phyloP scores from a whole-genome alignment of 805 yeast genomes.

The Kodamaea leandrae region DNA sequence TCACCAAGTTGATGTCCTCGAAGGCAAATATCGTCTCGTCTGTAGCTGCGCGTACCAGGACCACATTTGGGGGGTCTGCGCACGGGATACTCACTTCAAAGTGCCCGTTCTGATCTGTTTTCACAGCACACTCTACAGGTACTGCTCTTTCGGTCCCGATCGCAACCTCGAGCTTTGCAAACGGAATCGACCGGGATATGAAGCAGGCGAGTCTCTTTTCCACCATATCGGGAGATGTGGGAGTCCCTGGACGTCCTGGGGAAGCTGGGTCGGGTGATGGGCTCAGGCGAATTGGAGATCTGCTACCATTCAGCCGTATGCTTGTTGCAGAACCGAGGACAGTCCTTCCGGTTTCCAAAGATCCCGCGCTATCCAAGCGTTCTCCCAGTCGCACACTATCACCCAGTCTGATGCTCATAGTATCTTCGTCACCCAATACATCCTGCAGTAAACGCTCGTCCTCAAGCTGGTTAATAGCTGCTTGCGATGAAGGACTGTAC shows the following conservation, averaged over 20 bases:
- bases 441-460: conserved; percentile 28
- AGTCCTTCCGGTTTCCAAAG: too few species aligned
- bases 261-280: not conserved
- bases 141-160: conserved; percentile 49
- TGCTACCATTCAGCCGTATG: not conserved
- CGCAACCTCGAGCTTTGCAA: conserved; percentile 51
- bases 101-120: conserved; percentile 67
- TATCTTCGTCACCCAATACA: conserved; percentile 10
- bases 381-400: not conserved
- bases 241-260: conserved; percentile 3
- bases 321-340: not conserved
- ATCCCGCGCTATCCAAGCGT: not conserved
- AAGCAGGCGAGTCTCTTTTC: conserved; percentile 68
- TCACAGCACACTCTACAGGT: conserved; percentile 24
- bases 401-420: not conserved
- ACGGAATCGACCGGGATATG: conserved; percentile 63
- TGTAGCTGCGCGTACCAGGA: conserved; percentile 48
- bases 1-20: conserved; percentile 44
- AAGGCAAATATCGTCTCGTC: conserved; percentile 49
- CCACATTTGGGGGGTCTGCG: conserved; percentile 57
- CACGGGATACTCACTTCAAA: conserved; percentile 54
- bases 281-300: not conserved
- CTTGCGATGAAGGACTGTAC: conserved; percentile 18
- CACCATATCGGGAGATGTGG: conserved; percentile 41
- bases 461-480: conserved; percentile 25